These are phyloP conservation scores for Collybia sordida DNA, from an alignment of 768 basidiomycete genomes.

Conservation along the genomic window DNA sequence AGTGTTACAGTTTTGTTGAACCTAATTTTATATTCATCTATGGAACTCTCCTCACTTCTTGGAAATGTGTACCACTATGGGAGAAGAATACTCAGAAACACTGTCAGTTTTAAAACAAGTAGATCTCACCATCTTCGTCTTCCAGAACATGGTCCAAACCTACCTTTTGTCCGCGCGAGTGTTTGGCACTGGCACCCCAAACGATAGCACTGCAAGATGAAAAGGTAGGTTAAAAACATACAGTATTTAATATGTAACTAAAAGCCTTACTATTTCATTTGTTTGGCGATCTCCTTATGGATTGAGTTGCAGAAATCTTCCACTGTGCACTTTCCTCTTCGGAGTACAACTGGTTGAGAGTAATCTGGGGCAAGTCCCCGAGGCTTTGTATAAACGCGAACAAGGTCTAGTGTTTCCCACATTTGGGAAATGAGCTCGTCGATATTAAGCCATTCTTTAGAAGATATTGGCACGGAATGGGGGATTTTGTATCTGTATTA, in stretches of 20 bases:
- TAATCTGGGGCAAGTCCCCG: constrained; percentile 92
- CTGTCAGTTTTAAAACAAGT: not conserved
- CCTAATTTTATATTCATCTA: not conserved
- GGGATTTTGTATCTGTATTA: constrained; percentile 82
- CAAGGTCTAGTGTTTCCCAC: constrained; percentile 92
- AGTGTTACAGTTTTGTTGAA: not conserved
- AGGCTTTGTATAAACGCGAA: constrained; percentile 96
- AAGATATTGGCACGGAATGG: constrained; percentile 91
- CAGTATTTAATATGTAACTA: not conserved
- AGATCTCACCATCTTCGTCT: constrained; percentile 78
- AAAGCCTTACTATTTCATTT: constrained; percentile 87
- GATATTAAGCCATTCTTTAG: constrained; percentile 92
- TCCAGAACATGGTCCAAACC: constrained; percentile 84
- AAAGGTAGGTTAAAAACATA: not conserved
- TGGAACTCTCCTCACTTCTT: constrained; percentile 34
- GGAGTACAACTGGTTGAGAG: constrained; percentile 83
- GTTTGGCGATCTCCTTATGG: constrained; percentile 96
- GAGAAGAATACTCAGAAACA: constrained; percentile 8
- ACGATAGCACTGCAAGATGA: constrained; percentile 67
- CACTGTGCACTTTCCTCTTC: constrained; percentile 59
- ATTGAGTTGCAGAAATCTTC: constrained; percentile 93
- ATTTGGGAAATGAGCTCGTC: constrained; percentile 92
- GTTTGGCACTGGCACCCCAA: constrained; percentile 98
- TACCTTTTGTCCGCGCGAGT: constrained; percentile 93
- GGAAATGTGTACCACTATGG: constrained; percentile 57